Evolutionary conservation across 2,329 filamentous ascomycete genomes (phyloP), one percentile per base, ranked within the genome.

Genomic region (Polychaeton citri): DNA sequence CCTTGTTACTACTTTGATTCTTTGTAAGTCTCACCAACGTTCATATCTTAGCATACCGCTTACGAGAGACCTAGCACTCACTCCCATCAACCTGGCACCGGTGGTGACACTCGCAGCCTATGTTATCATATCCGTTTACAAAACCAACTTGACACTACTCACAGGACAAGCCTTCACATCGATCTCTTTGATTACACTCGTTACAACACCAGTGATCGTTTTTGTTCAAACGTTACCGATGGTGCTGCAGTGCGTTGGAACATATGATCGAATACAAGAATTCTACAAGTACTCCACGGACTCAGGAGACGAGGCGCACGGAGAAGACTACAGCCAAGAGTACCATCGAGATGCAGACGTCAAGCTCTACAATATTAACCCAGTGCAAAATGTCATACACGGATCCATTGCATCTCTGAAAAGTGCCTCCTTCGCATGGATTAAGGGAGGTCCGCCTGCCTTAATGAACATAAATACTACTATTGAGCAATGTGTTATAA

Each of bases 81-180:
- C 60, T 21, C 58, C 58, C 31, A 58, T 57, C 15, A 57, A 61
- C 15, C 59, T 64, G 30, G 61, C 60, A 8, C 63, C 64, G 0
- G 63, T 66, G 30, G 44, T 64, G 18, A 63, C 64, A 1, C 65
- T 69, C 33, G 60, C 58, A 5, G 60, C 63, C 7, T 68, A 63
- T 36, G 58, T 60, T 1, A 45, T 60, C 9, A 51, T 66, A 20
- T 58, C 62, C 2, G 50, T 54, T 28, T 57, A 55, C 8, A 53
- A 44, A 16, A 47, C 52, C 10, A 38, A 47, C 52, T 30, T 51
- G 49, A 10, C 52, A 15, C 48, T 68, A 15, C 58, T 60, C 28
- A 61, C 61, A 4, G 55, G 60, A 2, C 57, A 50, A 6, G 59
- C 62, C 1, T 68, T 64, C 42, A 66, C 65, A 1, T 64, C 65